A percentile compares a stretch with the other conserved stretches of the same genome.
These are phyloP conservation scores for Candida tetrigidarum DNA, from an alignment of 1,139 yeast species.

Conservation along the genomic window DNA sequence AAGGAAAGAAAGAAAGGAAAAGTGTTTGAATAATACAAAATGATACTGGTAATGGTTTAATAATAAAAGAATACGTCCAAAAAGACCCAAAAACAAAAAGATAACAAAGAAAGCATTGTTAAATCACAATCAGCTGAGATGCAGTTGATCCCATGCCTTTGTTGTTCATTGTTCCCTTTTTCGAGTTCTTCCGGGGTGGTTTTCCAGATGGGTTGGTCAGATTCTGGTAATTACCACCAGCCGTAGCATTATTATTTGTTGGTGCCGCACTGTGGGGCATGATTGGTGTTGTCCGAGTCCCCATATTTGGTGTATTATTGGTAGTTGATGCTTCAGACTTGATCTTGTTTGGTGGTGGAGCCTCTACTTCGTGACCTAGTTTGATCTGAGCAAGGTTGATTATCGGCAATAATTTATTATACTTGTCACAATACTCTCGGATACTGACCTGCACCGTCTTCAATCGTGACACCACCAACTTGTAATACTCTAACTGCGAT, in stretches of 20 bases:
- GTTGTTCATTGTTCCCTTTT: slow-evolving; percentile 11
- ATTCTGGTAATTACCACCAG: slow-evolving; percentile 4
- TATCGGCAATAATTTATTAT: slow-evolving; percentile 50
- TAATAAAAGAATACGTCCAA: too few relatives aligned
- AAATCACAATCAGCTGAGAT: slow-evolving; percentile 14
- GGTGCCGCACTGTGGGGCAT: slow-evolving; percentile 9
- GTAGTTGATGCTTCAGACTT: slow-evolving; percentile 13
- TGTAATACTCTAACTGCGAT: slow-evolving; percentile 44
- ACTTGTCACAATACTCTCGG: slow-evolving; percentile 46
- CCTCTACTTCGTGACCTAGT: slow-evolving; percentile 51
- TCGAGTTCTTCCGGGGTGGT: slow-evolving; percentile 6
- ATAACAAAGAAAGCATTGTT: too few relatives aligned
- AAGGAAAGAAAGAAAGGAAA: too few relatives aligned
- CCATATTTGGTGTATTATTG: slow-evolving; percentile 15
- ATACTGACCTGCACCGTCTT: slow-evolving; percentile 42
- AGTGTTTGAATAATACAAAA: background rate
- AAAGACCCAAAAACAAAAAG: too few relatives aligned
- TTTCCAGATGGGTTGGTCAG: slow-evolving; percentile 5
- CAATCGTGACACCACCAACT: slow-evolving; percentile 31
- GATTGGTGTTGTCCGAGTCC: slow-evolving; percentile 13
- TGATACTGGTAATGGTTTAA: too few relatives aligned
- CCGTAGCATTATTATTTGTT: background rate
- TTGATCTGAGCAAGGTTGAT: slow-evolving; percentile 55
- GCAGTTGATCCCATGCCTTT: slow-evolving; percentile 11
- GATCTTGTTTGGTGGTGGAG: slow-evolving; percentile 21